Evolutionary conservation across 2,329 filamentous ascomycete genomes (phyloP).

Genomic region (Trematosphaeria pertusa): DNA sequence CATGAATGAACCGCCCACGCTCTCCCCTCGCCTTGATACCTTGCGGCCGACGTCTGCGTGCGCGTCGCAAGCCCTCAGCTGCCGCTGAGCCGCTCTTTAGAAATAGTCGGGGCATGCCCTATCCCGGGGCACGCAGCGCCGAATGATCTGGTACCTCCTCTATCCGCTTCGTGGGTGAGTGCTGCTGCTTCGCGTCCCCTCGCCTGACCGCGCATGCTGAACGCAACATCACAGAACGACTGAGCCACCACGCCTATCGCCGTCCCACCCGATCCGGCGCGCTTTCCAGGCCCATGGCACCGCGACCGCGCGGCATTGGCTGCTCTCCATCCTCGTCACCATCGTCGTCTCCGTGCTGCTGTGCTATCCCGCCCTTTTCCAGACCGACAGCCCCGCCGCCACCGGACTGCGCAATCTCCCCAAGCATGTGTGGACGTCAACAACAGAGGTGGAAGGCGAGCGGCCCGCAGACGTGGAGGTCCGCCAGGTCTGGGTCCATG

Average conservation of each 20-base stretch:
- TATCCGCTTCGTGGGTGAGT: constrained; percentile 79
- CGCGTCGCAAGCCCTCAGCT: constrained; percentile 34
- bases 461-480: constrained; percentile 72
- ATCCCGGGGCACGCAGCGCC: constrained; percentile 27
- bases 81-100: constrained; percentile 15
- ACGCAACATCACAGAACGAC: constrained; percentile 65
- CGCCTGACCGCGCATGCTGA: constrained; percentile 20
- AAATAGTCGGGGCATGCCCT: constrained; percentile 30
- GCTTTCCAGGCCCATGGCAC: constrained; percentile 73
- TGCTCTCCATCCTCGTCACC: constrained; percentile 76
- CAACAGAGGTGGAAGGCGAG: constrained; percentile 66
- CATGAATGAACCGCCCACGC: constrained; percentile 34
- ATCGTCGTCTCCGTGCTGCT: constrained; percentile 73
- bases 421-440: constrained; percentile 82
- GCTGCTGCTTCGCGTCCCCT: constrained; percentile 1
- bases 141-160: constrained; percentile 78
- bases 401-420: constrained; percentile 75
- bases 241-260: constrained; percentile 71
- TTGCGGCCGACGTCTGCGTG: constrained; percentile 27
- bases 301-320: constrained; percentile 74
- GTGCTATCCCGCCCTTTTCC: constrained; percentile 77
- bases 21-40: constrained; percentile 24
- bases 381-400: constrained; percentile 75
- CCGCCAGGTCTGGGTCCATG: constrained; percentile 83
- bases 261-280: constrained; percentile 69